These are phyloP conservation scores for Hortiboletus campestris DNA, from an alignment of 768 basidiomycete species.

Conservation along the genomic window DNA sequence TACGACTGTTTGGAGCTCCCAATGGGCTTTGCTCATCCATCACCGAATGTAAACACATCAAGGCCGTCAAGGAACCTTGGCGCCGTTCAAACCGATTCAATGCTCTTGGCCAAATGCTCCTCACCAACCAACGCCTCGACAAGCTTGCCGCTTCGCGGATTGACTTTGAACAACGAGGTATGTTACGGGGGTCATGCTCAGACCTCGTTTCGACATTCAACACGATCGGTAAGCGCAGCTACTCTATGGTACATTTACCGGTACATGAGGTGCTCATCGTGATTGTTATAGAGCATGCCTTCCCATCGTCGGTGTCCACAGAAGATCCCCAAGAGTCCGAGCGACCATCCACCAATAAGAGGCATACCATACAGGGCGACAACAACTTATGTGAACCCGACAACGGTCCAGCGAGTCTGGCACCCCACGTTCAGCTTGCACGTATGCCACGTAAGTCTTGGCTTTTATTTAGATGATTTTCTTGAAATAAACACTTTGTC, in stretches of 20 bases:
- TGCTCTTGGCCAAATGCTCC: background rate
- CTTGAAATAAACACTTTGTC: background rate
- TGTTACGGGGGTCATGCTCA: background rate
- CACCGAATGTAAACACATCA: background rate
- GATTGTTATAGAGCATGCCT: background rate
- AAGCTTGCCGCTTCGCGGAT: background rate
- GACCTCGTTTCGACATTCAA: background rate
- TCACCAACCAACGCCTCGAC: background rate
- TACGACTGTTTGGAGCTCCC: background rate
- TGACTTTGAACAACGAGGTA: background rate
- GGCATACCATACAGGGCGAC: background rate
- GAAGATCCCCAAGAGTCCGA: too few relatives aligned
- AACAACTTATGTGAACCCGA: background rate
- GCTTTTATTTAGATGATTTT: background rate
- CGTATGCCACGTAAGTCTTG: background rate
- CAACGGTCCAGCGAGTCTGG: background rate
- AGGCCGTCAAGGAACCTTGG: constrained; percentile 3
- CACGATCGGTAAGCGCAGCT: background rate
- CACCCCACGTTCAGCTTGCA: background rate
- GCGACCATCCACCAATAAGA: background rate
- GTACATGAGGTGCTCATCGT: background rate
- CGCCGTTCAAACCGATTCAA: background rate
- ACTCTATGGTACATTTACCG: too few relatives aligned
- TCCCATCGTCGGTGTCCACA: too few relatives aligned
- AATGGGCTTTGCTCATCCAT: background rate